Evolutionary conservation across 1,284 basidiomycete species (phyloP).

Genomic region (Volvariella surrecta): DNA sequence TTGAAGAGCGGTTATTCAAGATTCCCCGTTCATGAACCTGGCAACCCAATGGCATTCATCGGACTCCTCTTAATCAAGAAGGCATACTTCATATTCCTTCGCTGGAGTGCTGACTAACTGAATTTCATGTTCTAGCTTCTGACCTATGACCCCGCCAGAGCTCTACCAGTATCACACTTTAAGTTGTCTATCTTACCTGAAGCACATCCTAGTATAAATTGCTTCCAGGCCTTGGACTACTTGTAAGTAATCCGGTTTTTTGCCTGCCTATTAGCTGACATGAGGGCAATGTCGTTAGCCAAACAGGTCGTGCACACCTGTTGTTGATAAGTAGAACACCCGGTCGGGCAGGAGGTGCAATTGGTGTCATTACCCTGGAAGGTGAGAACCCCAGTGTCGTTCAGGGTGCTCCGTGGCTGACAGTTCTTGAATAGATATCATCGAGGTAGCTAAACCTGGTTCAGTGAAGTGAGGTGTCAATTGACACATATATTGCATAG

Average conservation of each 20-base stretch:
- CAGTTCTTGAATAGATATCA: slow-evolving; percentile 41
- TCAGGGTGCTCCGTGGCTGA: slow-evolving; percentile 1
- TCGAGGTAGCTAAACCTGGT: slow-evolving; percentile 36
- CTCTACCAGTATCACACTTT: slow-evolving; percentile 69
- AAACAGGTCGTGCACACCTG: slow-evolving; percentile 92
- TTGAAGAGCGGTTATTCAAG: slow-evolving; percentile 85
- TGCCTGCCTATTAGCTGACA: neutral
- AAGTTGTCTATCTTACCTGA: slow-evolving; percentile 84
- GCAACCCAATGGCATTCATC: slow-evolving; percentile 69
- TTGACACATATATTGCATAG: slow-evolving; percentile 17
- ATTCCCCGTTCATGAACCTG: slow-evolving; percentile 84
- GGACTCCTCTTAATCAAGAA: slow-evolving; percentile 87
- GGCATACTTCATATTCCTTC: slow-evolving; percentile 37
- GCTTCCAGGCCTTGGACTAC: slow-evolving; percentile 80
- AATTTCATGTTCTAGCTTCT: slow-evolving; percentile 59
- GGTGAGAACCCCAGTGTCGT: too few relatives aligned
- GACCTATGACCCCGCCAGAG: slow-evolving; percentile 81
- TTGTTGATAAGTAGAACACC: slow-evolving; percentile 82
- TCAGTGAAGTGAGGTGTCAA: too few relatives aligned
- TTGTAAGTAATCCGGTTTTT: slow-evolving; percentile 42
- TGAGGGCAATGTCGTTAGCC: slow-evolving; percentile 44
- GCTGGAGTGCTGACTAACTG: too few relatives aligned
- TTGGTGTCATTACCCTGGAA: slow-evolving; percentile 79
- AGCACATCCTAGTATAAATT: slow-evolving; percentile 79
- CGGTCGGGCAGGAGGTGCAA: slow-evolving; percentile 70